Evolutionary conservation across 2,329 filamentous ascomycete species (phyloP), one percentile per base, ranked within the genome.

Genomic region (Colletotrichum spinosum): DNA sequence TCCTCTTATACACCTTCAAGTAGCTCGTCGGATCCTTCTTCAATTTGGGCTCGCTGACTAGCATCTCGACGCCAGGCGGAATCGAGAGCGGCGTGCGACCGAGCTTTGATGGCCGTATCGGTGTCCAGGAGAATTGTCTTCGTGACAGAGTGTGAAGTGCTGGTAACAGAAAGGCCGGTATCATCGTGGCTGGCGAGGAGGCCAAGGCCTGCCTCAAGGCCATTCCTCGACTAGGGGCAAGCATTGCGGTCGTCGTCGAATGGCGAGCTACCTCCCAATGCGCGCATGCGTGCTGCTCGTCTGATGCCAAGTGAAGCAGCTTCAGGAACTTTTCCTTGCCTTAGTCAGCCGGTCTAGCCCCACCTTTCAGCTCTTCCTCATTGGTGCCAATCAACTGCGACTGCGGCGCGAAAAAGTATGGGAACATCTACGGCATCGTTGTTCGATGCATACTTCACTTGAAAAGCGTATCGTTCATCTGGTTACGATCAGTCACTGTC

Each of bases 51-150:
- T 93, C 86, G 67, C 91, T 86, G 63, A 94, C 80, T 10, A 87
- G 81, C 46, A 99, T 84, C 55, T 91, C 91, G 62, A 99, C 96
- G 68, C 93, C 92, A 0, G 92, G 90, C 1, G 95, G 95, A 38
- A 97, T 84, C 59, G 92, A 90, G 57, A 97, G 86, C 33, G 92
- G 87, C 66, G 92, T 92, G 71, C 89, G 86, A 72, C 96, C 96
- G 68, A 99, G 91, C 84, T 97, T 96, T 49, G 95, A 97, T 63
- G 84, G 80, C 71, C 85, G 84, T 75, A 80, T 79, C 57, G 88
- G 76, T 48, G 92, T 91, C 46, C 88, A 90, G 61, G 92, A 94
- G 83, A 97, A 97, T 68, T 80, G 80, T 74, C 85, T 83, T 69
- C 77, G 76, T 42, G 78, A 73, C 60, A 65, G 9, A 79, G 68